These are phyloP conservation scores for Crotalaria pallida DNA, from an alignment of 306 rosid species.

Conservation along the genomic window DNA sequence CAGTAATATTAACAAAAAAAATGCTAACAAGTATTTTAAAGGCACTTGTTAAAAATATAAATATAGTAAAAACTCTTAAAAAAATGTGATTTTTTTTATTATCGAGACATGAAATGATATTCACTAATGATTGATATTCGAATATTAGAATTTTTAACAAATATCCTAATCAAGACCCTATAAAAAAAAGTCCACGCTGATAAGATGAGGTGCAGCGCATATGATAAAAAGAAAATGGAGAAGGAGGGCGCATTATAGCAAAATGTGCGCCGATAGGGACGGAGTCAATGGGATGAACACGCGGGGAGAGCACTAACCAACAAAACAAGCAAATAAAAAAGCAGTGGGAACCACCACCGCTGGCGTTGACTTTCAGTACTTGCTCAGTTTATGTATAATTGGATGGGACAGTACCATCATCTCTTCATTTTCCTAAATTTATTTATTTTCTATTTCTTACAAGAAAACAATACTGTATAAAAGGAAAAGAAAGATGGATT, in stretches of 20 bases:
- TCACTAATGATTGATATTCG: no score
- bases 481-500: no score
- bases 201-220: neutral
- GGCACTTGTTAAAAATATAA: no score
- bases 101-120: no score
- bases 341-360: slow-evolving; percentile 38
- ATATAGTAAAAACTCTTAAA: no score
- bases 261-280: slow-evolving; percentile 26
- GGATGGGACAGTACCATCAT: slow-evolving; percentile 3
- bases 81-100: no score
- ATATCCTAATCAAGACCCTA: no score
- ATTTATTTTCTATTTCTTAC: neutral
- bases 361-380: slow-evolving; percentile 56
- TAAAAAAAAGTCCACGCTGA: neutral
- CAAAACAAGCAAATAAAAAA: slow-evolving; percentile 24
- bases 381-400: neutral
- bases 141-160: no score
- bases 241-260: slow-evolving; percentile 39
- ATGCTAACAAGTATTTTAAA: no score
- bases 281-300: slow-evolving; percentile 41
- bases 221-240: neutral
- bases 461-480: no score
- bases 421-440: neutral
- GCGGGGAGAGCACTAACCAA: slow-evolving; percentile 28
- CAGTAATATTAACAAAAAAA: no score